Percentiles rank a stretch among this genome's conserved stretches.
These are phyloP conservation scores for Ustilago loliicola DNA, from an alignment of 1,284 basidiomycete genomes.

Conservation along the genomic window DNA sequence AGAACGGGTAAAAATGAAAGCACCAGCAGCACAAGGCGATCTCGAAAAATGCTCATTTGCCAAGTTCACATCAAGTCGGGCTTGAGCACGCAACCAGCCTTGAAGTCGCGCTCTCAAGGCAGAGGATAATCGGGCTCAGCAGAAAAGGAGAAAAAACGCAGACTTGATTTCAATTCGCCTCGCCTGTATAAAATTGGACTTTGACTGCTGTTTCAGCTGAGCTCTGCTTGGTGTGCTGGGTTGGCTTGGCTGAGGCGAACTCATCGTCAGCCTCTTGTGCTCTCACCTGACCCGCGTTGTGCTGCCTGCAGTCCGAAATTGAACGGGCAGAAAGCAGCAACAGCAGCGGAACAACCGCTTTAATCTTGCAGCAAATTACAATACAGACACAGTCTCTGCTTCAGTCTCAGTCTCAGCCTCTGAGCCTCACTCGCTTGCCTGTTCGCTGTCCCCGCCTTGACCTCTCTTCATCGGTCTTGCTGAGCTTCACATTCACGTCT, in stretches of 20 bases:
- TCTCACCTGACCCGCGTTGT: conserved; percentile 6
- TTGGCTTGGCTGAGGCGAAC: conserved; percentile 3
- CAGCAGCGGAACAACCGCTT: background rate
- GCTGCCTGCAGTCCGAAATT: background rate
- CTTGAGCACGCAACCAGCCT: background rate
- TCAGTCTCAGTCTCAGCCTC: conserved; percentile 8
- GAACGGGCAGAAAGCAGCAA: background rate
- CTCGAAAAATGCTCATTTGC: background rate
- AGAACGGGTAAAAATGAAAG: background rate
- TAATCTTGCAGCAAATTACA: conserved; percentile 11
- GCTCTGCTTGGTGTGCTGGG: too few species aligned
- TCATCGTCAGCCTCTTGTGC: background rate
- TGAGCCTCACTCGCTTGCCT: background rate
- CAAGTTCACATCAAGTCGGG: conserved; percentile 2
- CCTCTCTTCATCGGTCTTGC: conserved; percentile 11
- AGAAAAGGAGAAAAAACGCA: background rate
- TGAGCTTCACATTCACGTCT: background rate
- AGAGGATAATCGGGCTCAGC: background rate
- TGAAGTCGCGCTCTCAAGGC: background rate
- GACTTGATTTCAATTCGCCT: background rate
- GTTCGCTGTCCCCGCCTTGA: conserved; percentile 1
- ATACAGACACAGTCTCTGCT: background rate
- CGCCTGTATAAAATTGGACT: conserved; percentile 1
- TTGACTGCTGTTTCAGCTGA: background rate
- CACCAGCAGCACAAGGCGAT: background rate